Base-by-base conservation (phyloP, 2,329 filamentous ascomycete species). In the Sporothrix pseudoabietina region DNA sequence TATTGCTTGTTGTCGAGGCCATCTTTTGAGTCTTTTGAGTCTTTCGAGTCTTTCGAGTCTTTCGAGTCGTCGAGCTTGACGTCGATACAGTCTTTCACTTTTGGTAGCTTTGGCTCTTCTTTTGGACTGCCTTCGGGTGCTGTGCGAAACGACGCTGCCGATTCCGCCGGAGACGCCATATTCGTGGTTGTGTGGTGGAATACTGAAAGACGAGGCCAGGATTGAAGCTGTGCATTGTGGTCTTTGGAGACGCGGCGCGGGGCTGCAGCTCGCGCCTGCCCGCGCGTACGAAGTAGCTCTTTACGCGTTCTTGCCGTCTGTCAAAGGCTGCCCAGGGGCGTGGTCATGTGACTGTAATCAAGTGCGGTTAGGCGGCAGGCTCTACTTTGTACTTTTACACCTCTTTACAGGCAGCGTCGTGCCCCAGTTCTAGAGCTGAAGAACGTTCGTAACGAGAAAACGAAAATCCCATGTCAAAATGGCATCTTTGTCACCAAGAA, bases 401-500 rank as follows among this genome's bases (percentile, higher is more conserved):
- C 35, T 4, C 35, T 35, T 35, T 35, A 35, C 49, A 54, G 49
- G 55, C 19, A 32, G 55, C 30, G 55, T 8, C 1, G 32, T n/a
- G 10, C 57, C 57, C 49, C 16, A 52, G 16, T 19, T 6, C n/a
- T n/a, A n/a, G 30, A 2, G 12, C 55, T 30, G 19, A 22, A 54
- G 19, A 54, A 54, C 8, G n/a, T 1, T 32, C 57, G 32, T 32
- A n/a, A 22, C 41, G 19, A 35, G 14, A 19, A 35, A 35, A 6
- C 19, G 35, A 22, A 63, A 41, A 63, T 63, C 35, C 59, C 59
- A 63, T 63, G 19, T 12, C 32, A 63, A 41, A 44, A 65, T 65
- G 35, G 59, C 59, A 65, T 65, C 59, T 63, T 41, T 49, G 35
- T 22, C n/a, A 44, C 8, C 19, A 65, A 65, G 59, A 65, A 65